Conservation (phyloP, 1,284 basidiomycete genomes). For the Porodaedalea pini region DNA sequence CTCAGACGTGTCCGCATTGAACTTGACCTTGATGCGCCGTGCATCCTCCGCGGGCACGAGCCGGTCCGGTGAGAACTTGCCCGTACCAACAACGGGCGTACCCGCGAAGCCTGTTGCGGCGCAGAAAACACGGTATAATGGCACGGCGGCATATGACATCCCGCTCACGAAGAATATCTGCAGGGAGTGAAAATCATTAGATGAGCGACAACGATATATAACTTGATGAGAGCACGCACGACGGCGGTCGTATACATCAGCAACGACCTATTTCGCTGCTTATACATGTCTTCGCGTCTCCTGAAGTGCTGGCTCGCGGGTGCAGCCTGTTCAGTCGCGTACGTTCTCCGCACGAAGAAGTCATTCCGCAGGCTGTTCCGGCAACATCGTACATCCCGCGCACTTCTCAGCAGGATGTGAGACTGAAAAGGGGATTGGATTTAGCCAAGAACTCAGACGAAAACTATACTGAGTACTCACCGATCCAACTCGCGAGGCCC, state of each 20-base stretch:
- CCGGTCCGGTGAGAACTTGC: conserved; percentile 77
- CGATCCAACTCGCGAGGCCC: not conserved
- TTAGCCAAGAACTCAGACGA: no score
- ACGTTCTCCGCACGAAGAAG: conserved; percentile 3
- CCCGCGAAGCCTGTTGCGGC: conserved; percentile 96
- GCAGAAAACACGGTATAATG: conserved; percentile 96
- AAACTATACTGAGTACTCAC: not conserved
- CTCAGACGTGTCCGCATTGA: conserved; percentile 90
- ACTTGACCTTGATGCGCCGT: conserved; percentile 86
- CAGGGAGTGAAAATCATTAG: not conserved
- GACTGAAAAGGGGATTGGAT: not conserved
- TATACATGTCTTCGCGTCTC: conserved; percentile 36
- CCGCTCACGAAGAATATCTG: conserved; percentile 82
- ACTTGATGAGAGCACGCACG: conserved; percentile 42
- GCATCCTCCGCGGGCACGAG: conserved; percentile 73
- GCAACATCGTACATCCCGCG: not conserved
- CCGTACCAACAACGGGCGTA: conserved; percentile 85
- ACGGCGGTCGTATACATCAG: conserved; percentile 79
- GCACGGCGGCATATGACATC: conserved; percentile 93
- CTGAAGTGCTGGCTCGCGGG: conserved; percentile 5
- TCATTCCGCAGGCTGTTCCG: not conserved
- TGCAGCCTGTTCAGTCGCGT: conserved; percentile 1
- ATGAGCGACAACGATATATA: conserved; percentile 12
- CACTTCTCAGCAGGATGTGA: conserved; percentile 12
- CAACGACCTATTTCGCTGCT: conserved; percentile 63